These are phyloP conservation scores for Vitis vinifera DNA, from an alignment of 164 flowering plant genomes.

Conservation along the genomic window ASM3070453v1 NC_081821.1:8860501-8861000, in stretches of 20 bases:
- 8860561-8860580: conserved; percentile 96
- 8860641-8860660: conserved; percentile 92
- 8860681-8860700: conserved; percentile 29
- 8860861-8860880: background rate
- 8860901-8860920: background rate
- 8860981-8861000: too few relatives aligned
- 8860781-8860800: conserved; percentile 94
- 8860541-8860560: conserved; percentile 95
- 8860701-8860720: conserved; percentile 14
- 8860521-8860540: conserved; percentile 32
- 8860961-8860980: too few relatives aligned
- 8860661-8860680: conserved; percentile 52
- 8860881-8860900: background rate
- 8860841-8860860: background rate
- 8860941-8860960: too few relatives aligned
- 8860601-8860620: conserved; percentile 90
- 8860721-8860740: background rate
- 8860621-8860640: conserved; percentile 96
- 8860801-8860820: conserved; percentile 83
- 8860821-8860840: conserved; percentile 85
- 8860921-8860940: background rate
- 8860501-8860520: conserved; percentile 7
- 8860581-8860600: conserved; percentile 93
- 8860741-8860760: conserved; percentile 69
- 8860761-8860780: conserved; percentile 83